These are phyloP conservation scores for Macadamia integrifolia DNA, from an alignment of 164 flowering plant genomes.

Conservation along the genomic window DNA sequence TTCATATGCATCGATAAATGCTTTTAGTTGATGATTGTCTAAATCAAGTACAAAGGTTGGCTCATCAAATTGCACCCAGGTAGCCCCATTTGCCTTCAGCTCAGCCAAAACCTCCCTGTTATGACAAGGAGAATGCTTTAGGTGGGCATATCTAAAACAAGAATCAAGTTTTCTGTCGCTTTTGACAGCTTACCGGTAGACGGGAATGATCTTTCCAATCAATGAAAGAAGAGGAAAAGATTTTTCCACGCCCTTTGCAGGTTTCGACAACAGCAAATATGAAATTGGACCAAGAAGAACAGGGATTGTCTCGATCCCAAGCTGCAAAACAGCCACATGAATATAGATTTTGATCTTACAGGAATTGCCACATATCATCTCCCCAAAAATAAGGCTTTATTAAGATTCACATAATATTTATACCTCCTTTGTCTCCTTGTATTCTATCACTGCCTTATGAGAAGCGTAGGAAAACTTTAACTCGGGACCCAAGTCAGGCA, in stretches of 20 bases:
- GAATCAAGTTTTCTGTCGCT: neutral
- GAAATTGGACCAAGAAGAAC: conserved; percentile 28
- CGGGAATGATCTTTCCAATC: conserved; percentile 21
- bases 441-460: conserved; percentile 22
- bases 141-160: neutral
- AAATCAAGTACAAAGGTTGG: conserved; percentile 24
- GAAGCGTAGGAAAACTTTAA: conserved; percentile 19
- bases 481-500: conserved; percentile 23
- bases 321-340: conserved; percentile 7
- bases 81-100: conserved; percentile 25
- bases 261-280: conserved; percentile 24
- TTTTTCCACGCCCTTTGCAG: conserved; percentile 25
- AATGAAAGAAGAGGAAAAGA: conserved; percentile 24
- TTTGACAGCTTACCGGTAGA: conserved; percentile 18
- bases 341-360: neutral
- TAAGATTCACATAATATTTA: neutral
- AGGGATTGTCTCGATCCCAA: conserved; percentile 24
- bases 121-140: neutral
- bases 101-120: conserved; percentile 25
- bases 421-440: conserved; percentile 30
- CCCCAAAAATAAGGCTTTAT: neutral
- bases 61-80: conserved; percentile 28
- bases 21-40: conserved; percentile 18
- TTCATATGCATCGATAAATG: conserved; percentile 21
- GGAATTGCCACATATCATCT: neutral